A percentile compares a stretch with the other conserved stretches of the same genome.
Evolutionary conservation across 2,329 filamentous ascomycete genomes (phyloP).

Genomic region (Ascochyta koolunga): DNA sequence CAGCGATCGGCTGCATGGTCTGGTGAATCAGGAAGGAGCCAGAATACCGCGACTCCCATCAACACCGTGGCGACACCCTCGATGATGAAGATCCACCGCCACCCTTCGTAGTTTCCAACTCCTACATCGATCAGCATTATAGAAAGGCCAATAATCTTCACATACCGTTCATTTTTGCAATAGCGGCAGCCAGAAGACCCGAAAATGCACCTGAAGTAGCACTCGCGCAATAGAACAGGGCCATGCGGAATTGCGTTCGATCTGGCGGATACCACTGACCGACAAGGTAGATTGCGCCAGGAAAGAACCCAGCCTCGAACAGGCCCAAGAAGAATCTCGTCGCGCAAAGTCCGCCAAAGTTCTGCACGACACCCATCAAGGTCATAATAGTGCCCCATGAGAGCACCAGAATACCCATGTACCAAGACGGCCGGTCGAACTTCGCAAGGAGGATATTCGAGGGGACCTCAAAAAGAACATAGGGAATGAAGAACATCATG

Average conservation of each 20-base stretch:
- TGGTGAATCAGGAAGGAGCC: slow-evolving; percentile 25
- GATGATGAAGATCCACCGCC: slow-evolving; percentile 35
- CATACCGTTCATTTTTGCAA: slow-evolving; percentile 62
- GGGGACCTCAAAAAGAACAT: slow-evolving; percentile 52
- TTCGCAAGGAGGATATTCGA: slow-evolving; percentile 65
- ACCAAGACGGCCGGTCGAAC: slow-evolving; percentile 54
- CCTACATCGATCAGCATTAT: slow-evolving; percentile 13
- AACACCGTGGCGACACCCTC: slow-evolving; percentile 21
- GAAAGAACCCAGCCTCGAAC: slow-evolving; percentile 32
- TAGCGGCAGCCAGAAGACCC: slow-evolving; percentile 59
- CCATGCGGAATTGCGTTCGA: slow-evolving; percentile 60
- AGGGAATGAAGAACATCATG: slow-evolving; percentile 65
- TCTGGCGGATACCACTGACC: slow-evolving; percentile 65
- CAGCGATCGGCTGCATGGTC: slow-evolving; percentile 27
- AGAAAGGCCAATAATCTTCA: rapidly evolving
- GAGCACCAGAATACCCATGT: slow-evolving; percentile 50
- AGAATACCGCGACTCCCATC: slow-evolving; percentile 17
- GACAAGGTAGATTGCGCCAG: slow-evolving; percentile 54
- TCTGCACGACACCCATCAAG: slow-evolving; percentile 53
- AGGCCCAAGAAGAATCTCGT: slow-evolving; percentile 48
- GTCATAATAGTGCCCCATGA: slow-evolving; percentile 52
- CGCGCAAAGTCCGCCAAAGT: slow-evolving; percentile 53
- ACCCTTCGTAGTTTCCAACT: slow-evolving; percentile 46
- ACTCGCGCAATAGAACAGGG: slow-evolving; percentile 63
- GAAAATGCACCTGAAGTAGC: slow-evolving; percentile 63